Conservation (phyloP, 2,329 filamentous ascomycete genomes). For the Penicillium sp. region DNA sequence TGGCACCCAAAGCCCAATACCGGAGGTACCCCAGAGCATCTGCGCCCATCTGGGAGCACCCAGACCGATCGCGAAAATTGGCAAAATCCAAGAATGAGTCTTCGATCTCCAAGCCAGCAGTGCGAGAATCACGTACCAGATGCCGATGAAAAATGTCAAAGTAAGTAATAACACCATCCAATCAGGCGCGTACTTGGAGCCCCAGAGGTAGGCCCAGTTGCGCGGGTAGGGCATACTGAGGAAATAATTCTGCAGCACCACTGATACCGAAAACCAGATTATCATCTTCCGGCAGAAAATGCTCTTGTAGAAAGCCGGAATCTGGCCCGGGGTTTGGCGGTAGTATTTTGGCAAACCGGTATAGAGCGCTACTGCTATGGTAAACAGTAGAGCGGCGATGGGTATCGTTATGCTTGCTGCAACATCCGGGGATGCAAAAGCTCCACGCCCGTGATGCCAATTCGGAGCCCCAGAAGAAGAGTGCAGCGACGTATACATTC, state of each 20-base stretch:
- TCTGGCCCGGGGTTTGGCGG: slow-evolving; percentile 61
- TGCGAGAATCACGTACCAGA: slow-evolving; percentile 53
- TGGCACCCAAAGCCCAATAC: slow-evolving; percentile 62
- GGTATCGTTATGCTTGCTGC: slow-evolving; percentile 8
- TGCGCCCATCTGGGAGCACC: slow-evolving; percentile 66
- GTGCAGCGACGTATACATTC: slow-evolving; percentile 62
- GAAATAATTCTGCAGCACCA: slow-evolving; percentile 68
- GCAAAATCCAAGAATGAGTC: slow-evolving; percentile 65
- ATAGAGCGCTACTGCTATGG: slow-evolving; percentile 47
- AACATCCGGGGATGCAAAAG: background rate
- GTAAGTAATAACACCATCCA: slow-evolving; percentile 59
- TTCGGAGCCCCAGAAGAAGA: slow-evolving; percentile 58
- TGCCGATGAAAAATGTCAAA: slow-evolving; percentile 50
- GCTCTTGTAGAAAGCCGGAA: slow-evolving; percentile 65
- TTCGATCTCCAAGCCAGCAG: slow-evolving; percentile 58
- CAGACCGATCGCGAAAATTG: slow-evolving; percentile 66
- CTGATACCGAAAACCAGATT: slow-evolving; percentile 65
- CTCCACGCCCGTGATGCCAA: slow-evolving; percentile 42
- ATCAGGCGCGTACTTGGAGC: slow-evolving; percentile 54
- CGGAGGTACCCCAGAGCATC: slow-evolving; percentile 64
- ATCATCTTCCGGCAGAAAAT: slow-evolving; percentile 64
- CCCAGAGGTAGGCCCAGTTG: slow-evolving; percentile 65
- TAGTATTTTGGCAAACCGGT: slow-evolving; percentile 63
- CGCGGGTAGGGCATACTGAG: slow-evolving; percentile 65
- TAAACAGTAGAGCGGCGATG: slow-evolving; percentile 41